Percentiles rank a stretch among this genome's conserved stretches.
These are phyloP conservation scores for Cryptosporidium sp. DNA, from an alignment of 169 alveolate genomes.

Conservation along the genomic window DNA sequence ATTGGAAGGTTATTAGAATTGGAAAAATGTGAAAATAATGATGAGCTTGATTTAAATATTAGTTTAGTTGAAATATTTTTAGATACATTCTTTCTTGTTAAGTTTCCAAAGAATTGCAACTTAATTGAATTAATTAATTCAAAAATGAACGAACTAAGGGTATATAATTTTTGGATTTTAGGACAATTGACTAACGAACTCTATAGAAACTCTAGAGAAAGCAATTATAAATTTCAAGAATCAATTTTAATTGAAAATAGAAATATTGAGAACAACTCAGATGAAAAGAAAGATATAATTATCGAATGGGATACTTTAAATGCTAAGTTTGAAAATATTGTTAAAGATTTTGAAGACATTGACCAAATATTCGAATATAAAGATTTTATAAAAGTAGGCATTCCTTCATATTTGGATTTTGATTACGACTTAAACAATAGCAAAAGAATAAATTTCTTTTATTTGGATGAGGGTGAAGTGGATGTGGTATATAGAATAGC, in stretches of 20 bases:
- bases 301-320: conserved; percentile 4
- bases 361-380: conserved; percentile 27
- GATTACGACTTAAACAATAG: neutral
- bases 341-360: neutral
- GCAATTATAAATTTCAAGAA: neutral
- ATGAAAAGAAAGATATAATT: neutral
- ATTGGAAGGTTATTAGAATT: neutral
- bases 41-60: neutral
- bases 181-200: conserved; percentile 28
- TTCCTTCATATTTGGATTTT: conserved; percentile 41
- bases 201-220: conserved; percentile 36
- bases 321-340: neutral
- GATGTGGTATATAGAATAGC: conserved; percentile 8
- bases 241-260: conserved; percentile 7
- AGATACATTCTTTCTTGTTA: conserved; percentile 34
- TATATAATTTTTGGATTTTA: conserved; percentile 19
- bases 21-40: neutral
- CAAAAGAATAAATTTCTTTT: conserved; percentile 49
- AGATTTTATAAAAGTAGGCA: conserved; percentile 1
- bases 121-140: conserved; percentile 19
- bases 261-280: neutral
- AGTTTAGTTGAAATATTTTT: conserved; percentile 2
- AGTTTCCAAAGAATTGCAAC: conserved; percentile 12
- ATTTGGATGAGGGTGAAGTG: conserved; percentile 5
- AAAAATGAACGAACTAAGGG: neutral